Percentiles rank a stretch among this genome's conserved stretches.
Conservation (phyloP, 352 stramenopile species). For the Blastocystis sp. region DNA sequence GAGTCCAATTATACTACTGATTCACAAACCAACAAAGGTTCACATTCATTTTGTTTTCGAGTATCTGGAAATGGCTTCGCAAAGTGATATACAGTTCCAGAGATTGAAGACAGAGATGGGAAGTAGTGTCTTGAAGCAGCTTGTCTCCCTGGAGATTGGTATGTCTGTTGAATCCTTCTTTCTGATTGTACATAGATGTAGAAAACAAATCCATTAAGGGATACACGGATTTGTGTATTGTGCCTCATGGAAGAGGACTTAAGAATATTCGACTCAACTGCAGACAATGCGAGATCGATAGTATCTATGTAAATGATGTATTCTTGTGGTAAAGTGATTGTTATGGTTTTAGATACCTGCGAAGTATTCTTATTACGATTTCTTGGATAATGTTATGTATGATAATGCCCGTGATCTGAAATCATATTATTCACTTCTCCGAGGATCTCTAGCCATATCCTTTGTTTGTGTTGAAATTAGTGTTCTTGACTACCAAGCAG, state of each 20-base stretch:
- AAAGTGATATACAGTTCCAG: background rate
- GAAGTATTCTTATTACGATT: conserved; percentile 21
- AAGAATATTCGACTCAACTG: conserved; percentile 22
- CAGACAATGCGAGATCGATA: background rate
- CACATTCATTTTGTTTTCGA: background rate
- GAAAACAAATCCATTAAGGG: conserved; percentile 1
- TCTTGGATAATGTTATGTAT: conserved; percentile 10
- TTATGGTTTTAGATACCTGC: conserved; percentile 7
- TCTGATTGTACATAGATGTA: background rate
- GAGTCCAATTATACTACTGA: too few species aligned
- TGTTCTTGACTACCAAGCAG: background rate
- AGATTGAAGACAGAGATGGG: conserved; percentile 35
- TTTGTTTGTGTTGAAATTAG: background rate
- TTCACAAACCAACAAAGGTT: too few species aligned
- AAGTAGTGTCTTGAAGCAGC: background rate
- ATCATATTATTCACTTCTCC: conserved; percentile 30
- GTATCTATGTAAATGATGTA: conserved; percentile 21
- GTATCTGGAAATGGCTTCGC: background rate
- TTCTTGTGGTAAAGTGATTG: background rate
- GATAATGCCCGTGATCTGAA: conserved; percentile 5
- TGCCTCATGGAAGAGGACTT: background rate
- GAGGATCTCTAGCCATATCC: conserved; percentile 26
- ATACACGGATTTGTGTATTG: background rate
- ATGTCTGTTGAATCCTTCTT: background rate
- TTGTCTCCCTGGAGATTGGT: conserved; percentile 23